Base-by-base conservation (phyloP, 768 basidiomycete genomes). In the Amanita jacksonii region DNA sequence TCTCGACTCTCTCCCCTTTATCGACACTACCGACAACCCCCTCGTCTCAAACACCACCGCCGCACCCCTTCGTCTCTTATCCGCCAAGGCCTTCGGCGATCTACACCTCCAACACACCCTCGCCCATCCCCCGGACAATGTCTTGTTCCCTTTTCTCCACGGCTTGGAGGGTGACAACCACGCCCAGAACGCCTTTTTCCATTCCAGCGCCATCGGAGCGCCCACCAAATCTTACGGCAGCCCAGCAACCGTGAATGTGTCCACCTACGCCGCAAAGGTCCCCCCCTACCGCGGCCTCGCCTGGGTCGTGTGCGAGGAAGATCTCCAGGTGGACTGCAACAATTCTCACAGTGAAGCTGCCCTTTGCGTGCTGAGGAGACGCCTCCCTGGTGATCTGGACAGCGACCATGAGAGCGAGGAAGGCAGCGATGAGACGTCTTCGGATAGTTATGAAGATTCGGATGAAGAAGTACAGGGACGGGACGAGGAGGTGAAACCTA, bases 131-230 rank as follows among this genome's bases (percentile, higher is more conserved):
- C 83, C 84, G 0, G 90, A 94, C 64, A 68, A 72, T 31, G 72
- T 82, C 52, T 75, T 92, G 46, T 94, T 94, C 59, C 90, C 90
- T 0, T 94, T 91, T 64, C 65, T 90, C 12, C 90, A 92, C 54
- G 86, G 89, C 34, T 69, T 92, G 48, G 89, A 92, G 54, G 81
- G 86, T 50, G 72, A 80, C 47, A 88, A 89, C 56, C 62, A 74
- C 12, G 78, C 80, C 0, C 89, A 90, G 64, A 87, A 85, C 54
- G 69, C 73, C 16, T 92, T 92, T 70, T 93, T 93, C 57, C 70
- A 75, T 8, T 56, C 70, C 8, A 59, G 61, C 5, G 45, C 53
- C 5, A 52, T 53, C 3, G 48, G 52, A 32, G 49, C 45, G 19
- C 53, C 57, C 8, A 36, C 48, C 28, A 52, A 55, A 22, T 47